A percentile compares a stretch with the other conserved stretches of the same genome.
Conservation (phyloP, 129 eudicot genomes). For the Centella asiatica region DNA sequence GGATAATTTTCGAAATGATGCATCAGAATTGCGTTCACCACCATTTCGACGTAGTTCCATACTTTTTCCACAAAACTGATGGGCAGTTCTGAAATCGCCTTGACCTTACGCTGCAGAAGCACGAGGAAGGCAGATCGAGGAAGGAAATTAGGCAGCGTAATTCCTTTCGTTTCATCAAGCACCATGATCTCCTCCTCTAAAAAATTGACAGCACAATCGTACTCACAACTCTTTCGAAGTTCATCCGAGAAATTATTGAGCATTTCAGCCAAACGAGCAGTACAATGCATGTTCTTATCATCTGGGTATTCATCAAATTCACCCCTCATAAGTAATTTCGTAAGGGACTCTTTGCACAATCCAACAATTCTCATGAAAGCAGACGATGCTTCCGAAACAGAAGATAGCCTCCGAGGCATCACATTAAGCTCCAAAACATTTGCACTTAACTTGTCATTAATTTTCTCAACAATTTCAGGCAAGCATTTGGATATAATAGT, state of each 20-base stretch:
- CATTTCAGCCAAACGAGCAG: constrained; percentile 2
- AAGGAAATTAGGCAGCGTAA: not conserved
- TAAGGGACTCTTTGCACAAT: not conserved
- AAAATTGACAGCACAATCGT: not conserved
- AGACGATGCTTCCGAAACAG: not conserved
- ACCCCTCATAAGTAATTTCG: not conserved
- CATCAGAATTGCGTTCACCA: not conserved
- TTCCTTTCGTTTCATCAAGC: not conserved
- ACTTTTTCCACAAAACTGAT: not conserved
- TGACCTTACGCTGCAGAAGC: not conserved
- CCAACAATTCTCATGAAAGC: constrained; percentile 7
- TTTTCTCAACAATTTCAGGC: not conserved
- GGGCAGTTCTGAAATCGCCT: not conserved
- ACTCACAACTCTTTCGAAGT: not conserved
- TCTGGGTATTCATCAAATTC: constrained; percentile 2
- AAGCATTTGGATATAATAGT: not conserved
- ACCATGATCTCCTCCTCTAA: constrained; percentile 1
- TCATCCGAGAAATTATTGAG: not conserved
- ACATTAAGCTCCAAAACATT: not conserved
- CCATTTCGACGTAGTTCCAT: not conserved
- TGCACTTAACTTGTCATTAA: not conserved
- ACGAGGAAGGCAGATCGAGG: not conserved
- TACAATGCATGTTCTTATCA: constrained; percentile 1
- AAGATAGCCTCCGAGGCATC: not conserved
- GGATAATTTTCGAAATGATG: constrained; percentile 2